These are phyloP conservation scores for Aegilops bicornis DNA, from an alignment of 176 grass and related monocot species.

Conservation along the genomic window DNA sequence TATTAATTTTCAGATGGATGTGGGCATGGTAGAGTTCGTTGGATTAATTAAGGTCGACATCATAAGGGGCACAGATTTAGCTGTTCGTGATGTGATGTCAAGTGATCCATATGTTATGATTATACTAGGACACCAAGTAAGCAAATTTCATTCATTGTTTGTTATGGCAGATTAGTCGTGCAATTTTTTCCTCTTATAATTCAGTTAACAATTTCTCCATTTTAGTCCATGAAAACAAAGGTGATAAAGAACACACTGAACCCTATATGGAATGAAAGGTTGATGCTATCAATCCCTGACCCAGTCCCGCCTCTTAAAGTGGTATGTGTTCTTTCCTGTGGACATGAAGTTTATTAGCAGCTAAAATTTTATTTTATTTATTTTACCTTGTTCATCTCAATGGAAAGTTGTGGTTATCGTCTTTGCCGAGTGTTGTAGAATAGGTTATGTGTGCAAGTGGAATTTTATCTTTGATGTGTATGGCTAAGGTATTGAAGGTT, in stretches of 20 bases:
- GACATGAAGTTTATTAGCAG: neutral
- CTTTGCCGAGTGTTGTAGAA: neutral
- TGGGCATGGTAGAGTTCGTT: slow-evolving; percentile 98
- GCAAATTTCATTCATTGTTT: neutral
- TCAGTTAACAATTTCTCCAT: slow-evolving; percentile 22
- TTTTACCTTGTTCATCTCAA: neutral
- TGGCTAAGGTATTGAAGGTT: neutral
- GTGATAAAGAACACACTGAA: slow-evolving; percentile 97
- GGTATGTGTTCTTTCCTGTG: slow-evolving; percentile 42
- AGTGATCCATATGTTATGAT: slow-evolving; percentile 98
- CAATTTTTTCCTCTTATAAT: neutral
- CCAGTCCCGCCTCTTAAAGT: slow-evolving; percentile 73
- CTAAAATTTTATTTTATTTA: neutral
- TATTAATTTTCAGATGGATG: slow-evolving; percentile 50
- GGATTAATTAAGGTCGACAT: slow-evolving; percentile 91
- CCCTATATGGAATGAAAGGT: slow-evolving; percentile 86
- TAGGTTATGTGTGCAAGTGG: neutral
- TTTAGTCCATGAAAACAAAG: slow-evolving; percentile 89
- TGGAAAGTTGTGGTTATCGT: neutral
- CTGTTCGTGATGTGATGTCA: slow-evolving; percentile 87
- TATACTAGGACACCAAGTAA: slow-evolving; percentile 87
- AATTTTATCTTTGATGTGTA: neutral
- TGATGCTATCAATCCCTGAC: slow-evolving; percentile 92
- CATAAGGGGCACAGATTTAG: slow-evolving; percentile 76
- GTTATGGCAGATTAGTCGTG: neutral